phyloP scores from a whole-genome alignment of 2,329 filamentous ascomycete species.

The Fusarium coicis region DNA sequence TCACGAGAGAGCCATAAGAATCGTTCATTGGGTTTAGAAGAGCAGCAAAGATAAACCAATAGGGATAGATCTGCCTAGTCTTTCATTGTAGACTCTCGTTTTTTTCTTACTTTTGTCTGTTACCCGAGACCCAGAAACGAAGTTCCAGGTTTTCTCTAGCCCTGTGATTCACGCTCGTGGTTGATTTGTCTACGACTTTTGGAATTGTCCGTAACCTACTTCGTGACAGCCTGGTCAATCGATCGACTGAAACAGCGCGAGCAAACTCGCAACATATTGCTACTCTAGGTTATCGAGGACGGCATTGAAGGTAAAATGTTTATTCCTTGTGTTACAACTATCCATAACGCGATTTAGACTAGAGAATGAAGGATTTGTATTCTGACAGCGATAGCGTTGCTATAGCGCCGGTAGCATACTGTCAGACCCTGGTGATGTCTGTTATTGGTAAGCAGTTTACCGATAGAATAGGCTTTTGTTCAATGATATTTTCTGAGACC shows the following conservation, averaged over 20 bases:
- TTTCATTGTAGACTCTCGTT: too few relatives aligned
- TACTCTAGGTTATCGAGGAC: rapidly evolving
- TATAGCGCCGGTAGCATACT: neutral
- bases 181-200: neutral
- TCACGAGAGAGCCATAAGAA: neutral
- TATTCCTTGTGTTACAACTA: rapidly evolving
- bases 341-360: neutral
- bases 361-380: neutral
- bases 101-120: neutral
- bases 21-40: rapidly evolving
- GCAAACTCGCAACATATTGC: rapidly evolving
- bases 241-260: neutral
- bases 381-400: neutral
- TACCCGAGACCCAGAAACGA: neutral
- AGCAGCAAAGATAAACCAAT: too few relatives aligned
- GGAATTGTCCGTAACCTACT: neutral
- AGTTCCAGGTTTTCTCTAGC: too few relatives aligned
- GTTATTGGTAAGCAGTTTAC: neutral
- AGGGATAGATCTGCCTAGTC: too few relatives aligned
- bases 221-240: rapidly evolving
- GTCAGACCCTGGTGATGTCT: too few relatives aligned
- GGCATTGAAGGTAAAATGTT: rapidly evolving
- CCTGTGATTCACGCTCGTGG: too few relatives aligned
- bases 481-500: neutral
- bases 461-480: neutral